Conservation (phyloP, 1,284 basidiomycete genomes). For the Ceratobasidium theobromae region DNA sequence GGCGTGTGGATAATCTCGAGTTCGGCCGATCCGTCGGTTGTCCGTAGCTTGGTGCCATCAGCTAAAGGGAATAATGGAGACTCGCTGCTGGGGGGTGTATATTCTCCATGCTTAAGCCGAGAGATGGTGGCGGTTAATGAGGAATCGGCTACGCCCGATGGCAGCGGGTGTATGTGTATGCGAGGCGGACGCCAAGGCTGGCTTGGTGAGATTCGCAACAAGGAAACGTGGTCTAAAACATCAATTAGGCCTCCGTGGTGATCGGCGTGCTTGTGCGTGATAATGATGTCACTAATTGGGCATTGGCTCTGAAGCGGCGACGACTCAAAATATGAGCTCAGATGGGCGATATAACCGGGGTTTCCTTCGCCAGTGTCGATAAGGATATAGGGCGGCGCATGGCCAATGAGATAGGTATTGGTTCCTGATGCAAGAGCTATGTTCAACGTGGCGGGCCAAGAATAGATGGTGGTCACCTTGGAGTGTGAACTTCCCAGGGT, state of each 20-base stretch:
- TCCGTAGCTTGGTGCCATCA: conserved; percentile 37
- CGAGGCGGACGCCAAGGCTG: conserved; percentile 60
- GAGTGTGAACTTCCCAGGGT: conserved; percentile 88
- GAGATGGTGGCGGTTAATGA: conserved; percentile 1
- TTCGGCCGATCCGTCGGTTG: conserved; percentile 36
- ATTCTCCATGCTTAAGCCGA: not conserved
- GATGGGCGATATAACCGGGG: conserved; percentile 65
- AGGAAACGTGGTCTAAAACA: not conserved
- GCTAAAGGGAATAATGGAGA: conserved; percentile 25
- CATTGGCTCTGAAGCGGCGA: conserved; percentile 42
- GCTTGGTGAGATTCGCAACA: not conserved
- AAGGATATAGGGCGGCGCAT: conserved; percentile 69
- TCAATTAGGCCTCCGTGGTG: conserved; percentile 65
- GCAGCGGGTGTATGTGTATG: conserved; percentile 66
- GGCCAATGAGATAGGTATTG: conserved; percentile 87
- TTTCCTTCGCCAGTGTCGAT: conserved; percentile 87
- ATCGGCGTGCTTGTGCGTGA: conserved; percentile 91
- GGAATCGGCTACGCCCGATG: conserved; percentile 1
- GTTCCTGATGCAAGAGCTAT: conserved; percentile 60
- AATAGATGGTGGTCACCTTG: conserved; percentile 58
- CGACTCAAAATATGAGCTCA: conserved; percentile 57
- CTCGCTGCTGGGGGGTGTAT: not conserved
- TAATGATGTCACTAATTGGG: conserved; percentile 75
- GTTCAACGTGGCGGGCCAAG: not conserved
- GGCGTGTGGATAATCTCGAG: conserved; percentile 80